Conservation (phyloP, 2,329 filamentous ascomycete species). For the Penicillium corylophilum region DNA sequence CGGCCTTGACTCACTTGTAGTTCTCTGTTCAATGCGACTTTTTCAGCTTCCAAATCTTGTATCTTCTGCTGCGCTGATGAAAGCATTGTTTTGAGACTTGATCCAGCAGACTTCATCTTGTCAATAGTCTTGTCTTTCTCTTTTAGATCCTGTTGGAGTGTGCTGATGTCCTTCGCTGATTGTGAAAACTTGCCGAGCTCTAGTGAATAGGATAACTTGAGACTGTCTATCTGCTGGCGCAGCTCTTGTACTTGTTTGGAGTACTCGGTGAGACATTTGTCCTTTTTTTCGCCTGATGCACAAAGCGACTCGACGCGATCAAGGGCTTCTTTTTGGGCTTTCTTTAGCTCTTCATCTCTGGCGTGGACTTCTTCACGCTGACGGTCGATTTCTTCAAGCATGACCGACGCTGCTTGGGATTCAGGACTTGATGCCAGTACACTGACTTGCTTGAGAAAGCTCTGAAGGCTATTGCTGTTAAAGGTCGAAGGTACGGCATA, state of each 20-base stretch:
- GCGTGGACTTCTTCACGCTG: neutral
- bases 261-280: neutral
- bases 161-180: slow-evolving; percentile 6
- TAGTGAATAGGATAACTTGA: neutral
- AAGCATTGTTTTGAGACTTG: neutral
- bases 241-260: slow-evolving; percentile 1
- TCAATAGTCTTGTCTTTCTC: slow-evolving; percentile 14
- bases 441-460: slow-evolving; percentile 4
- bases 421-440: neutral
- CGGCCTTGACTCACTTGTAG: slow-evolving; percentile 1
- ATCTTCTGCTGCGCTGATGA: slow-evolving; percentile 8
- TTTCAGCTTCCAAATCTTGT: slow-evolving; percentile 5
- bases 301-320: no score
- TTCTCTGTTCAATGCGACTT: slow-evolving; percentile 4
- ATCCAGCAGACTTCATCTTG: slow-evolving; percentile 6
- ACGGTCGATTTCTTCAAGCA: neutral
- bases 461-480: neutral
- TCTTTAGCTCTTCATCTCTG: slow-evolving; percentile 1
- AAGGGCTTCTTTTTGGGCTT: neutral
- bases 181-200: neutral
- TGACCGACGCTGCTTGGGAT: neutral
- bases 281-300: slow-evolving; percentile 3
- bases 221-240: neutral
- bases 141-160: slow-evolving; percentile 7
- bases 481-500: no score